Evolutionary conservation across 768 basidiomycete genomes (phyloP).

Genomic region (Trametes coccinea): DNA sequence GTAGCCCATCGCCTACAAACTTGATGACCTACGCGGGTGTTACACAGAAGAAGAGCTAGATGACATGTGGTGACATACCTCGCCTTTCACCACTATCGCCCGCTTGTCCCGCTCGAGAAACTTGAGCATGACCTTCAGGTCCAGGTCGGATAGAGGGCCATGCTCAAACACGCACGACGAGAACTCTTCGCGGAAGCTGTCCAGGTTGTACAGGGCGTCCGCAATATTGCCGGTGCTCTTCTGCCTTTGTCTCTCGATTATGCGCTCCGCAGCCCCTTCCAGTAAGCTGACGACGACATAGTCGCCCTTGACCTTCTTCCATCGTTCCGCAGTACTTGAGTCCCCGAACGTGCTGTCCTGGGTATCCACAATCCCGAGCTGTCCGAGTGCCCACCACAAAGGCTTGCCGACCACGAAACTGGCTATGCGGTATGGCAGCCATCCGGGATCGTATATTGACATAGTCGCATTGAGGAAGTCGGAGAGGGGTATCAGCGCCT

Average conservation of each 20-base stretch:
- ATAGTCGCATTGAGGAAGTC: slow-evolving; percentile 56
- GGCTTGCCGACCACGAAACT: slow-evolving; percentile 75
- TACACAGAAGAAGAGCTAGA: background rate
- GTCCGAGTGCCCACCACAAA: slow-evolving; percentile 85
- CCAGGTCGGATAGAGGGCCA: slow-evolving; percentile 55
- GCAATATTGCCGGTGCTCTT: slow-evolving; percentile 48
- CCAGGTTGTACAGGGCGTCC: slow-evolving; percentile 61
- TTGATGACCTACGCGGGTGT: slow-evolving; percentile 69
- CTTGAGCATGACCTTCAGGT: slow-evolving; percentile 69
- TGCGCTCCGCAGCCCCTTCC: slow-evolving; percentile 62
- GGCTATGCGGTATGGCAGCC: slow-evolving; percentile 67
- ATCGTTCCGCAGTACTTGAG: slow-evolving; percentile 44
- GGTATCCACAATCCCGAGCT: slow-evolving; percentile 64
- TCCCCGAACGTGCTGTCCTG: slow-evolving; percentile 46
- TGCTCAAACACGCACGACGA: slow-evolving; percentile 42
- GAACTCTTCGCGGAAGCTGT: slow-evolving; percentile 64
- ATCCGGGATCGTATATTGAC: slow-evolving; percentile 70
- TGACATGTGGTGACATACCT: slow-evolving; percentile 45
- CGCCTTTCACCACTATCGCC: slow-evolving; percentile 61
- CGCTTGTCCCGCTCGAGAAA: slow-evolving; percentile 78
- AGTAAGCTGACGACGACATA: slow-evolving; percentile 69
- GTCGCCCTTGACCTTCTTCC: slow-evolving; percentile 64
- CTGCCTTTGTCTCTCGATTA: slow-evolving; percentile 46
- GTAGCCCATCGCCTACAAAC: slow-evolving; percentile 50
- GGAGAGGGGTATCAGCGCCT: slow-evolving; percentile 45